These are phyloP conservation scores for Cryptosporidium tyzzeri DNA, from an alignment of 169 alveolate species.

Conservation along the genomic window DNA sequence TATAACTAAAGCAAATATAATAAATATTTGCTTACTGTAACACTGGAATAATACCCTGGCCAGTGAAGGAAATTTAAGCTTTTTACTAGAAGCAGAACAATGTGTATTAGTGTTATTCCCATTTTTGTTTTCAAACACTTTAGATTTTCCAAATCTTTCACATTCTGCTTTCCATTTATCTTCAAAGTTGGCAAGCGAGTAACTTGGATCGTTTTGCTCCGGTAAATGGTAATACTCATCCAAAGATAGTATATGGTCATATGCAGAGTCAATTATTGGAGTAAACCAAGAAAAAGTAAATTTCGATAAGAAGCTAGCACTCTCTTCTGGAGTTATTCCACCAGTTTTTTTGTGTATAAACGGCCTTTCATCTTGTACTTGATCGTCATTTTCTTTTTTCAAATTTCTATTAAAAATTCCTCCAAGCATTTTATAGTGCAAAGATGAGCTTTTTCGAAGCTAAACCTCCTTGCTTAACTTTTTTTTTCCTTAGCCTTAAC, in stretches of 20 bases:
- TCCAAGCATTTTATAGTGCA: slow-evolving; percentile 9
- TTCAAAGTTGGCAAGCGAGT: slow-evolving; percentile 28
- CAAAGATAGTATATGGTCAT: slow-evolving; percentile 18
- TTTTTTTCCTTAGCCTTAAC: not conserved
- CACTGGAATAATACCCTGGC: slow-evolving; percentile 28
- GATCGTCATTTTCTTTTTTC: not conserved
- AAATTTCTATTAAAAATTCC: slow-evolving; percentile 3
- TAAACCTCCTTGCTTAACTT: not conserved
- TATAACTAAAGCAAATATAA: slow-evolving; percentile 11
- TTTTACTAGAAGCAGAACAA: not conserved
- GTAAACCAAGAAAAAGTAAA: slow-evolving; percentile 72
- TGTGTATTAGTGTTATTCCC: not conserved
- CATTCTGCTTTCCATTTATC: slow-evolving; percentile 33
- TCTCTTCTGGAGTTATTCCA: slow-evolving; percentile 53
- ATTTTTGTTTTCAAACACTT: not conserved
- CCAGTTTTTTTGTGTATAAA: not conserved
- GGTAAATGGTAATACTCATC: slow-evolving; percentile 58
- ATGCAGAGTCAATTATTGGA: slow-evolving; percentile 45
- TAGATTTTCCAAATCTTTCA: not conserved
- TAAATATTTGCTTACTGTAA: slow-evolving; percentile 22
- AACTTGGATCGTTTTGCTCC: slow-evolving; percentile 15
- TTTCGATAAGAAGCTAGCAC: slow-evolving; percentile 41
- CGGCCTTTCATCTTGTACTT: not conserved
- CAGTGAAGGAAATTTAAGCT: slow-evolving; percentile 12
- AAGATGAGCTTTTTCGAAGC: not conserved